Evolutionary conservation across 2,329 filamentous ascomycete genomes (phyloP), one percentile per base, ranked within the genome.

Genomic region (Akanthomyces uredinophilus): DNA sequence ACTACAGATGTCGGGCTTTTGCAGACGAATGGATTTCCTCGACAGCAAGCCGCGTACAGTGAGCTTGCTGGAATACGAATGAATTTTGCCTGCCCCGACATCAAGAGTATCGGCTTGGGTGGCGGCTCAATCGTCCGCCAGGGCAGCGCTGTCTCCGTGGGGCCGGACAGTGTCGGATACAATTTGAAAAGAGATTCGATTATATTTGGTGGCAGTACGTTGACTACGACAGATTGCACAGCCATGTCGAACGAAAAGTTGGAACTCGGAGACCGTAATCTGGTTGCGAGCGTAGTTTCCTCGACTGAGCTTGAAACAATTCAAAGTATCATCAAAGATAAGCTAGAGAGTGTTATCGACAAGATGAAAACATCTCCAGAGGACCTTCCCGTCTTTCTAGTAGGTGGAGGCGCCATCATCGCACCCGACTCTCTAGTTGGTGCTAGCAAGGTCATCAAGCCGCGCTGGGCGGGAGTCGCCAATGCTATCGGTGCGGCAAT

Each of bases 401-500:
- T 89, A 0, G 86, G 86, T 8, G 86, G 86, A 0, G 86, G 86
- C 5, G 83, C 85, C 1, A 75, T 87, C 11, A 78, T 88, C 49
- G 81, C 82, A 0, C 84, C 84, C 0, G 75, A 82, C 41, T 70
- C 78, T n/a, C 73, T 88, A 0, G 73, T 74, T 37, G 85, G 85
- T 1, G 84, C 84, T 10, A 83, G 81, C 63, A 75, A 73, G 37
- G 81, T 87, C 1, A 71, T 86, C 50, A 84, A 82, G 65, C 84
- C 84, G 0, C 73, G 78, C 46, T 86, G 79, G 75, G 81, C 83
- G 2, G 80, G 79, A 3, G 83, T 88, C 1, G 86, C 86, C 10
- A 88, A 88, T 67, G 86, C 86, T 0, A 85, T 88, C 11, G 86
- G 86, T 1, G 86, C 85, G 10, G 85, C 86, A 1, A 86, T 84